A percentile compares a stretch with the other conserved stretches of the same genome.
phyloP scores from a whole-genome alignment of 2,329 filamentous ascomycete genomes.

The Thermomyces lanuginosus region DNA sequence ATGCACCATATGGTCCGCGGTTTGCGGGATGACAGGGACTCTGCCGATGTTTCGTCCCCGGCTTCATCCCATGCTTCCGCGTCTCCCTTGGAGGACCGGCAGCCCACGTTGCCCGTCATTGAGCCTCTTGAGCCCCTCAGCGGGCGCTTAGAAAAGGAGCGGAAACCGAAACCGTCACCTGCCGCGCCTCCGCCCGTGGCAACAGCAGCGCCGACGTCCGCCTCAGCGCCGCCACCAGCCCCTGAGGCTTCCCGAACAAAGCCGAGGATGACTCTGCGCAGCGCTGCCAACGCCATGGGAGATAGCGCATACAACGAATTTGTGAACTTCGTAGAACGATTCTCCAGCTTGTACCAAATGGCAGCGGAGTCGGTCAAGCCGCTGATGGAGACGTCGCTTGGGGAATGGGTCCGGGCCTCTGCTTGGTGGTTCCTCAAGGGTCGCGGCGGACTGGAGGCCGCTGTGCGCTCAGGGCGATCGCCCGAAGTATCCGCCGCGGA shows the following conservation, averaged over 20 bases:
- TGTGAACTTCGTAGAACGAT: slow-evolving; percentile 51
- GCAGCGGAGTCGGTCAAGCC: slow-evolving; percentile 60
- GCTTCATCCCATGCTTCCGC: slow-evolving; percentile 8
- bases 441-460: slow-evolving; percentile 54
- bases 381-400: slow-evolving; percentile 44
- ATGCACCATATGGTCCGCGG: slow-evolving; percentile 8
- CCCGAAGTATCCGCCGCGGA: slow-evolving; percentile 26
- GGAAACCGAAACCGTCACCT: no score
- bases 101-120: slow-evolving; percentile 1
- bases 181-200: slow-evolving; percentile 1
- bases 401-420: slow-evolving; percentile 54
- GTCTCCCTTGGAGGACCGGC: slow-evolving; percentile 3
- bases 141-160: no score
- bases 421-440: slow-evolving; percentile 86
- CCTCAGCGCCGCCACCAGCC: slow-evolving; percentile 6
- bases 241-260: slow-evolving; percentile 7
- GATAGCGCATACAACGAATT: slow-evolving; percentile 58
- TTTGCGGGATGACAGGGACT: slow-evolving; percentile 12
- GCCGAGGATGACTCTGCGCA: slow-evolving; percentile 19
- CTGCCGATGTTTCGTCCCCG: slow-evolving; percentile 11
- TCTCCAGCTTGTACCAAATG: slow-evolving; percentile 59
- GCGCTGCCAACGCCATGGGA: slow-evolving; percentile 29
- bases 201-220: slow-evolving; percentile 3
- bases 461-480: slow-evolving; percentile 45
- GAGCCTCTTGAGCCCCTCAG: slow-evolving; percentile 1